Evolutionary conservation across 2,329 filamentous ascomycete genomes (phyloP), one percentile per base, ranked within the genome.

Genomic region (Aspergillus persii): DNA sequence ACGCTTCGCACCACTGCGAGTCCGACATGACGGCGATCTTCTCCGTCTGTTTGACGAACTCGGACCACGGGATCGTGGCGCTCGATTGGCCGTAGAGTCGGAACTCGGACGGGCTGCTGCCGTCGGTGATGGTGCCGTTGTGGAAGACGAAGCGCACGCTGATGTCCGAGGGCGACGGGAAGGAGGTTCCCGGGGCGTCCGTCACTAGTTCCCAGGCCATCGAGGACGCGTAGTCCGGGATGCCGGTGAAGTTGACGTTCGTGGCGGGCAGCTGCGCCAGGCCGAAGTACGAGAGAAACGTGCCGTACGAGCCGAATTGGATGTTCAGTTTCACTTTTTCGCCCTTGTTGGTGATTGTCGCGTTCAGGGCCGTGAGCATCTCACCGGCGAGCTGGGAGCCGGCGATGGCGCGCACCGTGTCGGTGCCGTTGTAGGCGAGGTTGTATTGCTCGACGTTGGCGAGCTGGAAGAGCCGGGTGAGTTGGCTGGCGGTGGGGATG

Each of bases 151-250:
- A 88, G 36, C 86, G 80, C 11, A 88, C 83, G 58, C 79, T 80
- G 44, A 87, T 74, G 3, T 88, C 84, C 0, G 79, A 74, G 15
- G 68, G 61, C 3, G 72, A 65, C 2, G 81, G 81, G 66, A 83
- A 81, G 0, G 68, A 69, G 3, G 69, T 66, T 0, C 72, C 69
- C 6, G 69, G 66, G 4, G 69, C 69, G 61, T 84, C 81, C 46
- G 85, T 87, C 67, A 86, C 83, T 26, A 83, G 83, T 80, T 96
- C 93, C 72, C 96, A 93, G 5, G 82, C 82, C 84, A 96, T 91
- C 63, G 86, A 86, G 2, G 88, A 89, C 4, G 92, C 92, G 69
- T 96, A 96, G 77, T 92, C 88, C n/a, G 89, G 86, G 11, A 96
- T 80, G 56, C 90, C 90, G 60, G 79, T 86, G 79, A 96, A 96